A percentile compares a stretch with the other conserved stretches of the same genome.
phyloP scores from a whole-genome alignment of 306 rosid genomes.

The Quercus wislizeni region DNA sequence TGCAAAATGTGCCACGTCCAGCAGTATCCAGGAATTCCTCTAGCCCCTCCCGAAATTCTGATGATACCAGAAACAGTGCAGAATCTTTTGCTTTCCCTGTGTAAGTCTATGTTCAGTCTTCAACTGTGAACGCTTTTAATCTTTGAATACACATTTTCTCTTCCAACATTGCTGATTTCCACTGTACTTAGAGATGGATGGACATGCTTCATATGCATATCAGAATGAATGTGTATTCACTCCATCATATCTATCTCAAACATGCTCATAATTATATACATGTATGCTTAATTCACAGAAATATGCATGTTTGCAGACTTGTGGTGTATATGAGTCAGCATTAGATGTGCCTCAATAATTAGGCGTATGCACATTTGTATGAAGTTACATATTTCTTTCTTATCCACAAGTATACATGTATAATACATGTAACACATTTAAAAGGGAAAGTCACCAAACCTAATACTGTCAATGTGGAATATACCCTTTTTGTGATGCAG shows the following conservation, averaged over 20 bases:
- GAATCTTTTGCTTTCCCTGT: constrained; percentile 50
- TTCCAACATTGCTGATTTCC: not conserved
- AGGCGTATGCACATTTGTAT: not conserved
- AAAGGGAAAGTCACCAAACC: constrained; percentile 15
- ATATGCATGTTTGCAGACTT: not conserved
- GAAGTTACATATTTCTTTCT: not conserved
- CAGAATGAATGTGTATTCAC: not conserved
- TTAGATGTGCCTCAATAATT: not conserved
- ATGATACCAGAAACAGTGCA: constrained; percentile 27
- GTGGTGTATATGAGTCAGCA: not conserved
- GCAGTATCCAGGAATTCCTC: constrained; percentile 24
- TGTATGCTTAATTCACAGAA: not conserved
- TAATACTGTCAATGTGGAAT: constrained; percentile 27
- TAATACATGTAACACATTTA: not conserved
- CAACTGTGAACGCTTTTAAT: not conserved
- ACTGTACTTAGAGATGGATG: constrained; percentile 3
- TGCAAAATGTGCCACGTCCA: constrained; percentile 12
- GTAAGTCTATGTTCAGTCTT: constrained; percentile 45
- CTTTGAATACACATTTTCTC: not conserved
- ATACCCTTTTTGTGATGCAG: constrained; percentile 49
- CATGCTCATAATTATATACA: not conserved
- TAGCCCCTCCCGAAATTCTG: constrained; percentile 31
- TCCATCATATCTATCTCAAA: not conserved
- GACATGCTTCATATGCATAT: constrained; percentile 8
- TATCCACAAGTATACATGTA: not conserved